Evolutionary conservation across 1,139 yeast genomes (phyloP), one percentile per base, ranked within the genome.

Genomic region (Candida albicans): DNA sequence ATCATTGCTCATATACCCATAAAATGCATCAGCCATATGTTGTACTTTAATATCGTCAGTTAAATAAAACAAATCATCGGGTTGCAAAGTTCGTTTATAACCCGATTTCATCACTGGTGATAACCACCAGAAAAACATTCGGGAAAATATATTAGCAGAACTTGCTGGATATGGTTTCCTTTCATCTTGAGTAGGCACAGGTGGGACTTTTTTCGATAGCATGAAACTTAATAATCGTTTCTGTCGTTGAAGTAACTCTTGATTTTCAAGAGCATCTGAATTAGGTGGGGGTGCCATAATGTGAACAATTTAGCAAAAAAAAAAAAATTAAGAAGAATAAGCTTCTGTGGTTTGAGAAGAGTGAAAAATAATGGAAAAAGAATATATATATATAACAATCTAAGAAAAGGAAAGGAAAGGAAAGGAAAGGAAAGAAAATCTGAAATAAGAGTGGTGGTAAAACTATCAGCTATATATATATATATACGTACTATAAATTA

Each of bases 91-190:
- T 48, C 83, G 62, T 53, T 68, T 72, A 54, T 78, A 78, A 0
- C 83, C 83, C n/a, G 68, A 62, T 18, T 53, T 55, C 69, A 78
- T 60, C 15, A 78, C 55, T 1, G 82, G 82, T 34, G 54, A 48
- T 41, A 78, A 52, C 79, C 82, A 76, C 74, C 77, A 69, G 59
- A 77, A 77, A 53, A 76, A 74, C 1, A 68, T 37, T 46, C 60
- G 55, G n/a, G 71, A 67, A 6, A 75, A 4, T n/a, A 64, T 36
- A 49, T 72, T 73, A n/a, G 71, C 58, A 2, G 33, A 25, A 7
- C 42, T 43, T 33, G 57, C 60, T 0, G 80, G 79, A 49, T 61
- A 75, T 1, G 56, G 53, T 26, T 44, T 55, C 39, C 81, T 58
- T 52, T 77, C 81, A 10, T 69, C 70, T 26, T 61, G 61, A 0